Evolutionary conservation across 352 stramenopile species (phyloP), one percentile per base, ranked within the genome.

Genomic region (Phytophthora crassamura): DNA sequence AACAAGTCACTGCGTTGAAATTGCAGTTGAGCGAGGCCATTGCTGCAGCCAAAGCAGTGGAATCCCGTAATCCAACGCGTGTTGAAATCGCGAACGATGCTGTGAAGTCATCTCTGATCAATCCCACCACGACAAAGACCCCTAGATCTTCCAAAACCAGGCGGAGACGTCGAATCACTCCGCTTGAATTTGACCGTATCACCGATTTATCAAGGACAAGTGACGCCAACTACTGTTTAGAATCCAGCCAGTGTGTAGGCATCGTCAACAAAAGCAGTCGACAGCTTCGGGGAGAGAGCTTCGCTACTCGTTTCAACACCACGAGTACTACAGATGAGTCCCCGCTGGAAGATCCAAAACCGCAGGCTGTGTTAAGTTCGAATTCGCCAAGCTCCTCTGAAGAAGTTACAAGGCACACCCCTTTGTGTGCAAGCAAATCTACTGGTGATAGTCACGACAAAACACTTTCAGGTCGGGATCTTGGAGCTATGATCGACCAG

Each of bases 1-100:
- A 83, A 8, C 73, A 90, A 43, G 50, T 88, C 28, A 55, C 62
- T 49, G 70, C 63, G 7, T 34, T 84, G 25, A 80, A 80, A 45
- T 59, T 72, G 33, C 70, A 84, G 38, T 47, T 84, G 18, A 61
- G 75, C 4, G 35, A 73, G 20, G 63, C 50, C 1, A 40, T 64
- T 3, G 40, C 67, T 3, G 48, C 42, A 12, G 32, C 59, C 35
- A 53, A 51, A 28, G 35, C 36, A 54, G 41, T 16, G 46, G 42
- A 62, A 50, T 25, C 22, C 52, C 30, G 16, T 47, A 12, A 41
- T 48, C 18, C 32, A 9, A 49, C 40, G 38, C 25, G n/a, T 20
- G 22, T 30, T 41, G 40, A 53, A 18, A 10, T 22, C 8, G 9
- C 14, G 5, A 30, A 34, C 35, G 7, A 35, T 18, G 22, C 40